Conservation (phyloP, 305 asterid species). For the Plantago lanceolata region DNA sequence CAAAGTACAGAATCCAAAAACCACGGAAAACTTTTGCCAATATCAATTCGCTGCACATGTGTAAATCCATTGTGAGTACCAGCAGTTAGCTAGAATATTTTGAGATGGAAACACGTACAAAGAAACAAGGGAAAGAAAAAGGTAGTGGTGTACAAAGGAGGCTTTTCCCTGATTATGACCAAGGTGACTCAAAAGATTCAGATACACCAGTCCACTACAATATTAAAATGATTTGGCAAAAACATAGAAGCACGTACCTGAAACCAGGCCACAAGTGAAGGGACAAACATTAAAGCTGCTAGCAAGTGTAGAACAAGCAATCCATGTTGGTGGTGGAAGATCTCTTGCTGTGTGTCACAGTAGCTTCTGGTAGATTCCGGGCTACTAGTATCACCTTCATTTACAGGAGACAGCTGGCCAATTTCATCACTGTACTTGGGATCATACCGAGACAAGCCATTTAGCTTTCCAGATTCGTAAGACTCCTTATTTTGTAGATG, state of each 20-base stretch:
- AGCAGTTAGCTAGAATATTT: slow-evolving; percentile 9
- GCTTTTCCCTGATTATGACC: neutral
- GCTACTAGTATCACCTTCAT: slow-evolving; percentile 40
- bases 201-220: neutral
- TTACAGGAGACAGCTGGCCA: slow-evolving; percentile 32
- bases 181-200: slow-evolving; percentile 3
- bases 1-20: slow-evolving; percentile 72
- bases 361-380: slow-evolving; percentile 67
- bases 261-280: slow-evolving; percentile 86
- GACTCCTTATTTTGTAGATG: slow-evolving; percentile 55
- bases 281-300: slow-evolving; percentile 73
- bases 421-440: slow-evolving; percentile 37
- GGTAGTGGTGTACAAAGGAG: neutral
- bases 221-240: slow-evolving; percentile 9
- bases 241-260: slow-evolving; percentile 48
- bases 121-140: slow-evolving; percentile 7
- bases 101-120: neutral
- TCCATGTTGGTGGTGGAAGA: slow-evolving; percentile 87
- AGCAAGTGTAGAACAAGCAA: slow-evolving; percentile 74
- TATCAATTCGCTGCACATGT: slow-evolving; percentile 64
- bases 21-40: slow-evolving; percentile 61
- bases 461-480: slow-evolving; percentile 38
- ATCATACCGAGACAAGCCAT: slow-evolving; percentile 32
- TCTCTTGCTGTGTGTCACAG: slow-evolving; percentile 72
- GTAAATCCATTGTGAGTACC: slow-evolving; percentile 12